phyloP scores from a whole-genome alignment of 495 filamentous ascomycete species.

The Lasiosphaeriaceae sp. region DNA sequence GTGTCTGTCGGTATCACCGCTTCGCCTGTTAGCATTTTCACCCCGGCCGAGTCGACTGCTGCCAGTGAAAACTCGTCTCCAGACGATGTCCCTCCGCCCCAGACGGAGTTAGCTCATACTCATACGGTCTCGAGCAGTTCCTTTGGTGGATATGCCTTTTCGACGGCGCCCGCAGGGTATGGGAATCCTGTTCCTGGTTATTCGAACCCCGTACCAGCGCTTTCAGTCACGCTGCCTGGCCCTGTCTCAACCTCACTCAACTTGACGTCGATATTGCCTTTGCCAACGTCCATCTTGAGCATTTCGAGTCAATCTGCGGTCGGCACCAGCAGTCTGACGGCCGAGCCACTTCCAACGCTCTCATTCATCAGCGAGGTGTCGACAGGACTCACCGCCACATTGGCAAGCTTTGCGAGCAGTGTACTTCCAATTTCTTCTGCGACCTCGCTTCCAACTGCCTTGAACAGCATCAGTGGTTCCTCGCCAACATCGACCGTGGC shows the following conservation, averaged over 20 bases:
- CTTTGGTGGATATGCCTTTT: constrained; percentile 11
- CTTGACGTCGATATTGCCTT: background rate
- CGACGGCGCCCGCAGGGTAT: constrained; percentile 7
- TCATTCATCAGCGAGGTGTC: background rate
- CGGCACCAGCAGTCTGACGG: too few relatives aligned
- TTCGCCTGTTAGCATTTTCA: background rate
- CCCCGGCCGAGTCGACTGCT: background rate
- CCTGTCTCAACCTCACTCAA: background rate
- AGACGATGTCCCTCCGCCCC: constrained; percentile 8
- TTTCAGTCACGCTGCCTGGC: background rate
- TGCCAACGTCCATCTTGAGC: background rate
- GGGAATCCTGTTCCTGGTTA: constrained; percentile 8
- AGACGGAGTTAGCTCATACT: constrained; percentile 19
- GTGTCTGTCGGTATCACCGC: background rate
- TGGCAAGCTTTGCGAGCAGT: background rate
- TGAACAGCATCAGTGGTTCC: background rate
- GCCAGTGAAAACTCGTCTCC: background rate
- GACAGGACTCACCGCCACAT: background rate
- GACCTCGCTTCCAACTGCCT: background rate
- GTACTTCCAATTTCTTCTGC: background rate
- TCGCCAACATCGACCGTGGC: too few relatives aligned
- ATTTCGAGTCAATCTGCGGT: background rate
- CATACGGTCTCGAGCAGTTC: background rate
- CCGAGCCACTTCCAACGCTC: background rate
- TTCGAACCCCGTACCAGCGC: background rate